Evolutionary conservation across 1,139 yeast genomes (phyloP).

Genomic region (Scheffersomyces quercinus): DNA sequence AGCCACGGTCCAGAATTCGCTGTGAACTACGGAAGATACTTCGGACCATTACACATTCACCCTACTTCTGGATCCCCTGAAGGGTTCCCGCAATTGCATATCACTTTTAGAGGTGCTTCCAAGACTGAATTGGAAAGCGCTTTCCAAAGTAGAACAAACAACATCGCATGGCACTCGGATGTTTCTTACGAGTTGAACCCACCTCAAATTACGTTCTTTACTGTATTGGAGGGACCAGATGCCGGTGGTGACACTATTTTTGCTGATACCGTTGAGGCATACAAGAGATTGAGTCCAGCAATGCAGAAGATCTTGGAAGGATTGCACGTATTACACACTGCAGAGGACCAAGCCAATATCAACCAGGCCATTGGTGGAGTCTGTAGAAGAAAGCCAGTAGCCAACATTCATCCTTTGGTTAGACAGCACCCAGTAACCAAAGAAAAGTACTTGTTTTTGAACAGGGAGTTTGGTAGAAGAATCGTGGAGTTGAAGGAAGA

Average conservation of each 20-base stretch:
- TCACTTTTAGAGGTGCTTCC: conserved; percentile 25
- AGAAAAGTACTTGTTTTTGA: conserved; percentile 23
- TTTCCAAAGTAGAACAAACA: conserved; percentile 20
- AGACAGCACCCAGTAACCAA: conserved; percentile 28
- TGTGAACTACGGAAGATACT: conserved; percentile 28
- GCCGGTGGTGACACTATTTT: conserved; percentile 38
- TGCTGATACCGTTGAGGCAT: conserved; percentile 36
- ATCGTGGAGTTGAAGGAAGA: conserved; percentile 30
- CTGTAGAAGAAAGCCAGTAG: conserved; percentile 24
- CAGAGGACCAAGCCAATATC: conserved; percentile 24
- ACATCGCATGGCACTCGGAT: conserved; percentile 39
- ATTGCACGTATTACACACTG: conserved; percentile 26
- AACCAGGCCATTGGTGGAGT: conserved; percentile 23
- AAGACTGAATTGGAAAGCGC: conserved; percentile 20
- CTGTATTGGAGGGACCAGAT: conserved; percentile 35
- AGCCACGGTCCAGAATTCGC: conserved; percentile 29
- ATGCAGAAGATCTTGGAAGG: conserved; percentile 25
- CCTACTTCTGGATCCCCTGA: conserved; percentile 41
- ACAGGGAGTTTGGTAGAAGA: conserved; percentile 24
- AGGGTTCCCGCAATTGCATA: conserved; percentile 32
- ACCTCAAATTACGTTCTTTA: conserved; percentile 33
- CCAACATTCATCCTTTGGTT: conserved; percentile 27
- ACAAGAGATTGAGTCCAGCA: conserved; percentile 26
- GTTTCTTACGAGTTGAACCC: conserved; percentile 37
- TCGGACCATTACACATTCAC: conserved; percentile 37